Evolutionary conservation across 23 red algal genomes (phyloP).

Genomic region (Gracilaria caudata): DNA sequence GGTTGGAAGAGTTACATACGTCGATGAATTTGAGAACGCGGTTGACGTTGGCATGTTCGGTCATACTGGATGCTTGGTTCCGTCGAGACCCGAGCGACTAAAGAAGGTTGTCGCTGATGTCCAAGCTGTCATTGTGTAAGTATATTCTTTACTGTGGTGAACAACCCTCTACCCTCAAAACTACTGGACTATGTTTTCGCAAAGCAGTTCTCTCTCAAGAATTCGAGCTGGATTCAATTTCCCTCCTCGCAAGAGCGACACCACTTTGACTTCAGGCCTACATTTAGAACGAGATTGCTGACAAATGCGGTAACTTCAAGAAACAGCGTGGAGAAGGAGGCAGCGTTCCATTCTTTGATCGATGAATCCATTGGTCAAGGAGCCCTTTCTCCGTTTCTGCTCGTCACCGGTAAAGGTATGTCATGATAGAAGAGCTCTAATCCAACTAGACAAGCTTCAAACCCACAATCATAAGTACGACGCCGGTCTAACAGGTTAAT

Average conservation of each 20-base stretch:
- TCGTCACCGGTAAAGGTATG: constrained; percentile 65
- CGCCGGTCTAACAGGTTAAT: background rate
- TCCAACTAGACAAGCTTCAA: background rate
- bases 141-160: background rate
- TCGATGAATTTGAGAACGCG: constrained; percentile 50
- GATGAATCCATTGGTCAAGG: constrained; percentile 11
- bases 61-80: constrained; percentile 39
- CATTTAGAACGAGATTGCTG: background rate
- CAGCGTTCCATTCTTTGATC: constrained; percentile 49
- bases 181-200: no score
- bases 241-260: background rate
- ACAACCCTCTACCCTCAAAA: no score
- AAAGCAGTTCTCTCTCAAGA: no score
- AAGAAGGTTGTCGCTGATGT: constrained; percentile 28
- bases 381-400: constrained; percentile 21
- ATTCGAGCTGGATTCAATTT: no score
- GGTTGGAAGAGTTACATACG: constrained; percentile 42
- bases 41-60: constrained; percentile 64
- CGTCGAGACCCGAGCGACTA: constrained; percentile 59
- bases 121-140: constrained; percentile 59
- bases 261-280: background rate
- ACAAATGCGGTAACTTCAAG: background rate
- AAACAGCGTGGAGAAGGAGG: constrained; percentile 73
- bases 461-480: no score
- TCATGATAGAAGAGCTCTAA: background rate